phyloP scores from a whole-genome alignment of 441 rosid genomes.

The Cnidoscolus chayamansa region DNA sequence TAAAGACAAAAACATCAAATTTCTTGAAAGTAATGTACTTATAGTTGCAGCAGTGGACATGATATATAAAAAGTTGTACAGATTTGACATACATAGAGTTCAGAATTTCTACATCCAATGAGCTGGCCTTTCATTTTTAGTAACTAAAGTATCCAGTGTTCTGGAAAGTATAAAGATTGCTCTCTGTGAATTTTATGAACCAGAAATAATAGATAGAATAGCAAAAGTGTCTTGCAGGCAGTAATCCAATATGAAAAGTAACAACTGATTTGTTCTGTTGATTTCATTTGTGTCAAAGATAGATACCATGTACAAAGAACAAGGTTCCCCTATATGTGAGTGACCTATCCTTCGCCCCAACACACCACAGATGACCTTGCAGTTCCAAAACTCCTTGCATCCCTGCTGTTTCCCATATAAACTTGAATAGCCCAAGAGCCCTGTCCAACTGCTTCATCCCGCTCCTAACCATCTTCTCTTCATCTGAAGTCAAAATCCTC shows the following conservation, averaged over 20 bases:
- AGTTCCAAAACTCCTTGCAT: slow-evolving; percentile 52
- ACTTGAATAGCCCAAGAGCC: slow-evolving; percentile 53
- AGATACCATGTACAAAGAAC: slow-evolving; percentile 59
- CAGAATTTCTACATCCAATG: background rate
- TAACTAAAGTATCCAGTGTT: background rate
- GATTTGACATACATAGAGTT: background rate
- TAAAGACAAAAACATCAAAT: background rate
- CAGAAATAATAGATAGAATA: background rate
- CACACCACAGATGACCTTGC: slow-evolving; percentile 70
- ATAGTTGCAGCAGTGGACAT: background rate
- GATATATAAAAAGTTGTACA: background rate
- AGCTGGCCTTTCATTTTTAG: background rate
- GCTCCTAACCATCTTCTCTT: slow-evolving; percentile 50
- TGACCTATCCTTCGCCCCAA: slow-evolving; percentile 47
- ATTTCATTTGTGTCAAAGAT: slow-evolving; percentile 32
- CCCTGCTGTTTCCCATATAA: slow-evolving; percentile 69
- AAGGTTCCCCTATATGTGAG: slow-evolving; percentile 45
- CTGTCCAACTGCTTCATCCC: slow-evolving; percentile 72
- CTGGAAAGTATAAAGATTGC: background rate
- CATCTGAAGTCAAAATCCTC: slow-evolving; percentile 54
- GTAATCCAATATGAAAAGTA: background rate
- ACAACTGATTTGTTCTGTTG: background rate
- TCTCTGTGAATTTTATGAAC: background rate
- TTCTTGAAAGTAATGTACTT: background rate
- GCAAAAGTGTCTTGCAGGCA: background rate